A percentile compares a stretch with the other conserved stretches of the same genome.
Conservation (phyloP, 345 rosid genomes). For the Excoecaria agallocha region DNA sequence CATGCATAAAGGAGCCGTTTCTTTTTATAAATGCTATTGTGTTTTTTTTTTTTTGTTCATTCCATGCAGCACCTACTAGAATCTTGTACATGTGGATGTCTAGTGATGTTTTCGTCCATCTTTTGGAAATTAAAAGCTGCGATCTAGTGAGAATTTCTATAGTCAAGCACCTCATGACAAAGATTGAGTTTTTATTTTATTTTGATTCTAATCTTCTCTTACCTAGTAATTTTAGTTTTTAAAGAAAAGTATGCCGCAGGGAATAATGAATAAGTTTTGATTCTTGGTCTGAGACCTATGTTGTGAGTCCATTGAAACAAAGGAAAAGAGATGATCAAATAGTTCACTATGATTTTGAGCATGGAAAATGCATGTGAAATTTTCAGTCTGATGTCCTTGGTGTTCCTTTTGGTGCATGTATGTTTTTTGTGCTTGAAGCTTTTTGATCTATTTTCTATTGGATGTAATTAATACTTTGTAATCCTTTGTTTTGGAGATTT, state of each 20-base stretch:
- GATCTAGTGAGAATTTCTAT: background rate
- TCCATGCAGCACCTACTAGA: background rate
- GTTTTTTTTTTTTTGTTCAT: background rate
- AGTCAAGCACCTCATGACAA: background rate
- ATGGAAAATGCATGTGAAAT: background rate
- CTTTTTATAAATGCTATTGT: background rate
- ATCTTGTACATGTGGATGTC: background rate
- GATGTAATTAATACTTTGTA: background rate
- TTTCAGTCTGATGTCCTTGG: background rate
- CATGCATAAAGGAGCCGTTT: slow-evolving; percentile 8
- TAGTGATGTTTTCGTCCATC: background rate
- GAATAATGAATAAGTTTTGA: background rate
- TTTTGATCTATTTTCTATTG: background rate
- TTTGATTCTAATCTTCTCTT: background rate
- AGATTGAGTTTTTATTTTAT: background rate
- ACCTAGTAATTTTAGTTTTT: background rate
- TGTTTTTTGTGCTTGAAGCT: background rate
- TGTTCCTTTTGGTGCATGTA: background rate
- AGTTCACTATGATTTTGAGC: too few species aligned
- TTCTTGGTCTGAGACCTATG: background rate
- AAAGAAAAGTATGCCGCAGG: background rate
- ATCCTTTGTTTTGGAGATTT: background rate
- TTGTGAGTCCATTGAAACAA: background rate
- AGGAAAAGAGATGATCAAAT: too few species aligned
- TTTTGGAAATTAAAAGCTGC: background rate